Evolutionary conservation across 441 rosid genomes (phyloP).

Genomic region (Jatropha multifida): DNA sequence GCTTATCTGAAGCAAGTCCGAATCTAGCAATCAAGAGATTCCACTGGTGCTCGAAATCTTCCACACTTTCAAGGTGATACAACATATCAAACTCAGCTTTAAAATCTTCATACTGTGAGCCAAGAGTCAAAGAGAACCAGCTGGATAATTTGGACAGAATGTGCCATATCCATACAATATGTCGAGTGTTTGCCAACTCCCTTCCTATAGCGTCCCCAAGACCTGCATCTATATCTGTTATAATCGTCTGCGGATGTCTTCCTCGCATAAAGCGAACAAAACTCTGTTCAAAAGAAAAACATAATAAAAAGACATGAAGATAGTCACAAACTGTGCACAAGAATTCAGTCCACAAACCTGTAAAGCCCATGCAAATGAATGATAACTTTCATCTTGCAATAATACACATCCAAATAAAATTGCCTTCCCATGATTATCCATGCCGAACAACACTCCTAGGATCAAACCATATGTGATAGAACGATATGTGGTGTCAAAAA

Average conservation of each 20-base stretch:
- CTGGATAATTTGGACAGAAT: conserved; percentile 65
- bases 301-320: conserved; percentile 32
- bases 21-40: conserved; percentile 61
- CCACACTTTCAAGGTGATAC: conserved; percentile 50
- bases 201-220: conserved; percentile 68
- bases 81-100: conserved; percentile 67
- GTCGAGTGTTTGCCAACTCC: conserved; percentile 78
- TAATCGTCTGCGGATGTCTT: conserved; percentile 68
- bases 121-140: conserved; percentile 78
- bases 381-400: conserved; percentile 72
- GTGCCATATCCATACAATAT: conserved; percentile 62
- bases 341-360: conserved; percentile 68
- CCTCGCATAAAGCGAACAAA: conserved; percentile 82
- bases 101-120: conserved; percentile 68
- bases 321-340: conserved; percentile 30
- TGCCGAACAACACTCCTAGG: conserved; percentile 80
- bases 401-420: conserved; percentile 74
- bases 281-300: conserved; percentile 61
- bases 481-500: conserved; percentile 69
- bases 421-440: conserved; percentile 66
- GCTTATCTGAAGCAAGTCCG: conserved; percentile 76
- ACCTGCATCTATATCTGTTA: conserved; percentile 76
- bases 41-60: conserved; percentile 87
- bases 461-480: conserved; percentile 82
- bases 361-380: conserved; percentile 82